Evolutionary conservation across 164 flowering plant species (phyloP).

Genomic region (grape (Vitis vinifera)): ASM3070453v1 NC_081811.1:7359001-7359500

Average conservation of each 20-base stretch:
- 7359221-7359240: conserved; percentile 12
- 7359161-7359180: conserved; percentile 21
- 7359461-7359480: conserved; percentile 21
- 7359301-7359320: conserved; percentile 29
- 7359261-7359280: conserved; percentile 18
- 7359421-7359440: conserved; percentile 13
- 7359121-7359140: conserved; percentile 12
- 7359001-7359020: neutral
- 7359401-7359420: conserved; percentile 15
- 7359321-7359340: conserved; percentile 30
- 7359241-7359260: conserved; percentile 16
- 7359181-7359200: conserved; percentile 27
- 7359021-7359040: conserved; percentile 13
- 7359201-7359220: conserved; percentile 23
- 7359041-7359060: conserved; percentile 30
- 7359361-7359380: conserved; percentile 17
- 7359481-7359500: neutral
- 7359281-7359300: conserved; percentile 20
- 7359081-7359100: conserved; percentile 23
- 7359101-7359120: conserved; percentile 20
- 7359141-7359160: conserved; percentile 22
- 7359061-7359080: conserved; percentile 18
- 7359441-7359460: conserved; percentile 3
- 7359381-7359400: conserved; percentile 6
- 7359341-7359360: conserved; percentile 20